These are phyloP conservation scores for Cajanus cajan DNA, from an alignment of 306 rosid genomes.

Conservation along the genomic window DNA sequence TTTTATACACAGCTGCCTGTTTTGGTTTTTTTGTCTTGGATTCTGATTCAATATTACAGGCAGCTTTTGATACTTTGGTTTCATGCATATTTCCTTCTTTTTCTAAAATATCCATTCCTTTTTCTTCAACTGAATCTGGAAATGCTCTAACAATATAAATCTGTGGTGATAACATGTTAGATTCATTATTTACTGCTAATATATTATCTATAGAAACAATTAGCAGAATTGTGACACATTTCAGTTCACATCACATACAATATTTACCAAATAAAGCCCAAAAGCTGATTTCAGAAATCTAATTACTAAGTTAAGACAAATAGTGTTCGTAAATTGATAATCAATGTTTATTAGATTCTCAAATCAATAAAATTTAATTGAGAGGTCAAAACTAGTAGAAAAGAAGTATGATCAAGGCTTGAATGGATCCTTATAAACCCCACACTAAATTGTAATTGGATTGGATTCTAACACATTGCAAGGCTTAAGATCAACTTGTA, in stretches of 20 bases:
- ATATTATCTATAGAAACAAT: neutral
- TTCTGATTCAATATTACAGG: neutral
- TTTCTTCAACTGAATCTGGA: slow-evolving; percentile 32
- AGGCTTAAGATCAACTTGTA: neutral
- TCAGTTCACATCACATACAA: neutral
- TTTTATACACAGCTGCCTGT: slow-evolving; percentile 18
- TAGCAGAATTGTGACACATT: neutral
- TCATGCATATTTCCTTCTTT: slow-evolving; percentile 21
- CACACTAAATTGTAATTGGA: too few species aligned
- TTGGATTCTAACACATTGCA: too few species aligned
- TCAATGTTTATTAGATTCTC: neutral
- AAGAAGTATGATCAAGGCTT: neutral
- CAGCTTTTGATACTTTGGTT: slow-evolving; percentile 27
- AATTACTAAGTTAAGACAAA: neutral
- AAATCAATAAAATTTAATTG: neutral
- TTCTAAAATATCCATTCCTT: neutral
- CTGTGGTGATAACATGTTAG: slow-evolving; percentile 35
- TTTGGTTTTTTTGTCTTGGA: slow-evolving; percentile 24
- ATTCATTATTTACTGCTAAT: neutral
- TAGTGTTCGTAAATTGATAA: neutral
- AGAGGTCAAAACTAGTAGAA: neutral
- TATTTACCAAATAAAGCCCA: neutral
- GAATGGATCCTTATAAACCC: neutral
- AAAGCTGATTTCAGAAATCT: slow-evolving; percentile 10
- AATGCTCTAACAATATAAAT: slow-evolving; percentile 53